phyloP scores from a whole-genome alignment of 2,329 filamentous ascomycete genomes.

The Aspergillus sp. region DNA sequence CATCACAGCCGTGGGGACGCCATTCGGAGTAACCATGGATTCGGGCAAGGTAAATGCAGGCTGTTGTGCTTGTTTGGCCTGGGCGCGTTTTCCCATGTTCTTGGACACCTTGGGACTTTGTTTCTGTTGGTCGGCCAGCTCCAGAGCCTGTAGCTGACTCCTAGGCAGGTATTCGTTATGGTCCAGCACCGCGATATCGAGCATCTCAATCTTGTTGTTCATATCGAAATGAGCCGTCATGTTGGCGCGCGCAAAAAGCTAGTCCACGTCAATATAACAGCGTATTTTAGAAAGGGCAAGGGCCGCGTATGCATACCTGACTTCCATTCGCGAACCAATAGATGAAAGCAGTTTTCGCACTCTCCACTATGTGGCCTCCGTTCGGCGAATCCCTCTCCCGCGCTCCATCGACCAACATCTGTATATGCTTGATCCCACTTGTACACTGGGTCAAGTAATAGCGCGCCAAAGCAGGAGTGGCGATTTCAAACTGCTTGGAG shows the following conservation, averaged over 20 bases:
- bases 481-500: constrained; percentile 84
- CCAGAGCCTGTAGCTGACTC: constrained; percentile 54
- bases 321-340: constrained; percentile 86
- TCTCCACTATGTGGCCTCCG: constrained; percentile 73
- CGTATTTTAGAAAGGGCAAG: not conserved
- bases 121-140: constrained; percentile 57
- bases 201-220: constrained; percentile 76
- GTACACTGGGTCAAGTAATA: constrained; percentile 90
- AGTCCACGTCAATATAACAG: constrained; percentile 1
- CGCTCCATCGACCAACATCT: constrained; percentile 76
- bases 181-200: constrained; percentile 75
- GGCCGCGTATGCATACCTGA: constrained; percentile 61
- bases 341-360: constrained; percentile 74
- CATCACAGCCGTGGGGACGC: constrained; percentile 59
- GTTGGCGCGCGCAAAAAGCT: constrained; percentile 77
- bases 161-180: constrained; percentile 85
- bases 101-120: constrained; percentile 63
- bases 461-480: constrained; percentile 75
- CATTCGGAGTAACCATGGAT: constrained; percentile 51
- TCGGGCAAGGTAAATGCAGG: constrained; percentile 48
- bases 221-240: constrained; percentile 78
- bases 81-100: constrained; percentile 53
- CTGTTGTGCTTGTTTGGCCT: constrained; percentile 49
- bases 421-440: constrained; percentile 81
- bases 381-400: constrained; percentile 60